Evolutionary conservation across 2,329 filamentous ascomycete species (phyloP).

Genomic region (Fonsecaea pedrosoi): DNA sequence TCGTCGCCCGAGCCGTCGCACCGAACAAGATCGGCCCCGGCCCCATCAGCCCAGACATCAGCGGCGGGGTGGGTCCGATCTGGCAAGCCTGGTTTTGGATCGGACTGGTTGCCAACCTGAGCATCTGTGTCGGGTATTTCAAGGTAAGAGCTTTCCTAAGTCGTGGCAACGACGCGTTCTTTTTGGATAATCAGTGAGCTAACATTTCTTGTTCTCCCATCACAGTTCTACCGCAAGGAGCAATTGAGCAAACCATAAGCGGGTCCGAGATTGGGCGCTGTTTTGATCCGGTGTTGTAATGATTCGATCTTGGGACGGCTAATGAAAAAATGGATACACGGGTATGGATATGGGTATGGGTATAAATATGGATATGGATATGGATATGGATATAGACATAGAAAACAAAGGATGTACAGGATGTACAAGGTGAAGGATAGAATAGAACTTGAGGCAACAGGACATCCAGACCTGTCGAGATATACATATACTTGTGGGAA

Average conservation of each 20-base stretch:
- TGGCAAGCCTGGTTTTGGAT: conserved; percentile 67
- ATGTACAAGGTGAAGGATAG: no score
- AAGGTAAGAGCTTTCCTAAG: conserved; percentile 45
- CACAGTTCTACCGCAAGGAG: conserved; percentile 55
- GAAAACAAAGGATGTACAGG: no score
- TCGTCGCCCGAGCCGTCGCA: conserved; percentile 65
- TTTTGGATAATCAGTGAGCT: not conserved
- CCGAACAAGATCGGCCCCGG: conserved; percentile 68
- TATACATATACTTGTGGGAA: no score
- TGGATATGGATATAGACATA: no score
- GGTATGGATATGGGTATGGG: no score
- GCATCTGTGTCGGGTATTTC: conserved; percentile 65
- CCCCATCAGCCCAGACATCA: conserved; percentile 67
- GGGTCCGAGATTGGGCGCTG: not conserved
- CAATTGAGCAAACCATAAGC: conserved; percentile 51
- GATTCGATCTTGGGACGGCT: no score
- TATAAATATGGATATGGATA: no score
- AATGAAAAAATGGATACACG: no score
- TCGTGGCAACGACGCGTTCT: not conserved
- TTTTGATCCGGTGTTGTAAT: no score
- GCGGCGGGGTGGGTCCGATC: conserved; percentile 54
- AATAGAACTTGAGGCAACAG: no score
- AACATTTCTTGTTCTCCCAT: conserved; percentile 7
- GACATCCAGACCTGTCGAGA: no score
- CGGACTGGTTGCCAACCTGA: conserved; percentile 62